Percentiles rank a stretch among this genome's conserved stretches.
These are phyloP conservation scores for Sugiyamaella floridensis DNA, from an alignment of 805 yeast species.

Conservation along the genomic window DNA sequence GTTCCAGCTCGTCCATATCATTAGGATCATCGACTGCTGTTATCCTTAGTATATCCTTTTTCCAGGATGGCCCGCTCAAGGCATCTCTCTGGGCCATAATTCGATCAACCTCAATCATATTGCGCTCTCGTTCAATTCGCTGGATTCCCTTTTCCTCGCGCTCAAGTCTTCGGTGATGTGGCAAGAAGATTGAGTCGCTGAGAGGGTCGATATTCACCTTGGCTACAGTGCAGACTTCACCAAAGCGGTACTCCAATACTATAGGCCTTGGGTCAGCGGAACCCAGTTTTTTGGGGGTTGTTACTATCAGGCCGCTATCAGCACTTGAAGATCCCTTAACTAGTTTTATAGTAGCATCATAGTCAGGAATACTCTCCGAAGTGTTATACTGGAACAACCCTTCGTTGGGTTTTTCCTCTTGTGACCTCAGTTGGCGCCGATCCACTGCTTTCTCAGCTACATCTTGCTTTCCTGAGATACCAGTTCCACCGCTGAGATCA, in stretches of 20 bases:
- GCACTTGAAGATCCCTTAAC: not conserved
- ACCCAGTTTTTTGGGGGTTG: not conserved
- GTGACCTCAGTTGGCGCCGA: not conserved
- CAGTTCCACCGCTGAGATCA: not conserved
- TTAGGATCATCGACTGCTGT: conserved; percentile 44
- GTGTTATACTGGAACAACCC: not conserved
- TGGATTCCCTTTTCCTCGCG: conserved; percentile 58
- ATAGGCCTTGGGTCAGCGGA: not conserved
- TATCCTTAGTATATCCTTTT: conserved; percentile 37
- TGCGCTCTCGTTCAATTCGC: conserved; percentile 45
- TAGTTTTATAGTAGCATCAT: not conserved
- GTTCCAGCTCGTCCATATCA: conserved; percentile 44
- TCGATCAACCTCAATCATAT: conserved; percentile 52
- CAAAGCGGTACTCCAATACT: not conserved
- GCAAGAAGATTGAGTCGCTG: conserved; percentile 37
- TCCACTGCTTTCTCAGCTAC: not conserved
- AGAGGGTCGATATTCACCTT: conserved; percentile 37
- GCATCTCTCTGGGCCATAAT: conserved; percentile 37
- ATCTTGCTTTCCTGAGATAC: not conserved
- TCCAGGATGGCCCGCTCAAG: conserved; percentile 45
- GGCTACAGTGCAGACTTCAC: not conserved
- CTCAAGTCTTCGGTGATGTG: conserved; percentile 53
- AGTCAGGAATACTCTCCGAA: not conserved
- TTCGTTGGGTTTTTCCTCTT: not conserved
- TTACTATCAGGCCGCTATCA: not conserved